Evolutionary conservation across 2,329 filamentous ascomycete genomes (phyloP), one percentile per base, ranked within the genome.

Genomic region (Hypoxylon sp.): DNA sequence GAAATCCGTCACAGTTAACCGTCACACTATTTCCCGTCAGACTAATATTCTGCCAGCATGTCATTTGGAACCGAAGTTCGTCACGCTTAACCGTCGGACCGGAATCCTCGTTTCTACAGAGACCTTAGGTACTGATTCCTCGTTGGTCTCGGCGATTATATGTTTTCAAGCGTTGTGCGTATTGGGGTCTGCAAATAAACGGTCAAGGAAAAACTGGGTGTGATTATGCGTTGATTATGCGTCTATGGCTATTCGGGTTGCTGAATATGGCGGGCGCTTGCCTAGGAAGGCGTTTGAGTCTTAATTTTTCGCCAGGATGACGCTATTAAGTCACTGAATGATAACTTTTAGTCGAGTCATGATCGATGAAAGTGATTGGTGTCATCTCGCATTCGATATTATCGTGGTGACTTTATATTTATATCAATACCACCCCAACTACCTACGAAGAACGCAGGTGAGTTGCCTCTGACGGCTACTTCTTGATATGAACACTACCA

Each of bases 61-160:
- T n/a, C n/a, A n/a, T n/a, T n/a, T n/a, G n/a, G n/a, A n/a, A n/a
- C 39, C 17, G 52, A 39, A 20, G 47, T 34, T 11, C 56, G 56
- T 30, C 5, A 53, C n/a, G 46, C 48, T 32, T 57, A 61, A 24
- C 44, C 55, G 1, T 59, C 61, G 15, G 61, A 64, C 22, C 60
- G 54, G 50, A 13, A 4, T 26, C 7, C 24, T 7, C 24, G 4
- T 7, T 26, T 26, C 7, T 26, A 20, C 4, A 48, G 13, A 20
- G 6, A 11, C 32, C 32, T 34, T 4, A 34, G 32, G 32, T 34
- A 34, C 13, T 8, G 5, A 41, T 1, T 5, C n/a, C n/a, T 19
- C n/a, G 37, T 19, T 19, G 37, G 37, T n/a, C n/a, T 41, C n/a
- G 6, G 13, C 13, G 15, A 13, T 15, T 15, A 13, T 15, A 4